phyloP scores from a whole-genome alignment of 2,329 filamentous ascomycete species.

The Pseudogymnoascus sp. region DNA sequence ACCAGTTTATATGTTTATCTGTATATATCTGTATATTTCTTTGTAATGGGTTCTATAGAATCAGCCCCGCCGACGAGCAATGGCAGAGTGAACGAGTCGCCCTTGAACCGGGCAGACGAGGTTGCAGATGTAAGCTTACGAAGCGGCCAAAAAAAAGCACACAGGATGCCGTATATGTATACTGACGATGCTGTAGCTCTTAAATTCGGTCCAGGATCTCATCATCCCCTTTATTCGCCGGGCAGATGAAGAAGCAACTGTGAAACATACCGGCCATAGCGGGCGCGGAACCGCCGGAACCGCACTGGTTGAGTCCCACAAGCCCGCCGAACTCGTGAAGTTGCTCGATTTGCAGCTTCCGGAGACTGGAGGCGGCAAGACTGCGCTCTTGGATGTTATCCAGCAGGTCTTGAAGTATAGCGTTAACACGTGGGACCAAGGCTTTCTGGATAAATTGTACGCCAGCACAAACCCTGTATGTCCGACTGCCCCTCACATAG shows the following conservation, averaged over 20 bases:
- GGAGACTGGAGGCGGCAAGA: slow-evolving; percentile 50
- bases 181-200: slow-evolving; percentile 42
- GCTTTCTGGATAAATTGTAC: slow-evolving; percentile 93
- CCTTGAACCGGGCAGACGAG: slow-evolving; percentile 36
- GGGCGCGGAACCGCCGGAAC: slow-evolving; percentile 39
- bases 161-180: not conserved
- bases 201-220: slow-evolving; percentile 56
- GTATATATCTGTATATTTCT: slow-evolving; percentile 1
- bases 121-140: slow-evolving; percentile 37
- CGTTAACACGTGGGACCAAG: slow-evolving; percentile 98
- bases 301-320: slow-evolving; percentile 54
- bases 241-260: slow-evolving; percentile 56
- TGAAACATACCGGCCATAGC: slow-evolving; percentile 43
- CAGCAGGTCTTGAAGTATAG: slow-evolving; percentile 68
- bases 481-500: slow-evolving; percentile 15
- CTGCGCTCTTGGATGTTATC: slow-evolving; percentile 65
- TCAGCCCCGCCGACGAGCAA: slow-evolving; percentile 15
- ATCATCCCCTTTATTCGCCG: slow-evolving; percentile 61
- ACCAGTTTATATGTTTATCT: not conserved
- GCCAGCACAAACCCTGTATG: slow-evolving; percentile 73
- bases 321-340: slow-evolving; percentile 47
- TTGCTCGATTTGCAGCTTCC: slow-evolving; percentile 53
- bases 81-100: slow-evolving; percentile 14
- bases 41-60: slow-evolving; percentile 20
- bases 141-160: not conserved